These are phyloP conservation scores for Penicillium sp. DNA, from an alignment of 2,329 filamentous ascomycete genomes.

Conservation along the genomic window DNA sequence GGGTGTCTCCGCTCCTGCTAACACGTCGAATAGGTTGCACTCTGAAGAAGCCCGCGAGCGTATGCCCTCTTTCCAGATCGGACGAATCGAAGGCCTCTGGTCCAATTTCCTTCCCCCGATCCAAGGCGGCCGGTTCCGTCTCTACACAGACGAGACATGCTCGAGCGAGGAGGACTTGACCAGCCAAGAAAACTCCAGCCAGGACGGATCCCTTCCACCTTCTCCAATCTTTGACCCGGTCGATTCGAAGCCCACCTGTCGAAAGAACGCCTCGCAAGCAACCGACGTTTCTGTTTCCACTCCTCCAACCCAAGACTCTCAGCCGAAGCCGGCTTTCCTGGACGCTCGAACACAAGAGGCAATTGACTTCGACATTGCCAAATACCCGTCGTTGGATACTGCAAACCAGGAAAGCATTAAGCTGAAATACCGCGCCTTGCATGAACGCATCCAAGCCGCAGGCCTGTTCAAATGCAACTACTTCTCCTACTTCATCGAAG, in stretches of 20 bases:
- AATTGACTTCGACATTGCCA: conserved; percentile 71
- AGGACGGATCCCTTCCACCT: conserved; percentile 54
- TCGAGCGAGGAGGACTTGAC: conserved; percentile 38
- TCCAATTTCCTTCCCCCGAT: conserved; percentile 86
- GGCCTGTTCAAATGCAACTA: conserved; percentile 86
- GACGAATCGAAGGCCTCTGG: conserved; percentile 77
- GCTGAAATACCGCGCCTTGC: conserved; percentile 74
- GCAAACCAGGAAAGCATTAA: conserved; percentile 73
- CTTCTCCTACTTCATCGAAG: conserved; percentile 72
- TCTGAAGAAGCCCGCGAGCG: conserved; percentile 70
- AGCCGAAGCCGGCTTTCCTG: conserved; percentile 60
- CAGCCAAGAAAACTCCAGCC: conserved; percentile 44
- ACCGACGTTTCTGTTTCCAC: conserved; percentile 30
- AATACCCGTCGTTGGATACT: conserved; percentile 75
- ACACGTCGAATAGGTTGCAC: conserved; percentile 62
- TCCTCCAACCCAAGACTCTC: conserved; percentile 22
- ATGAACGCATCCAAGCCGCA: conserved; percentile 68
- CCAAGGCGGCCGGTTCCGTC: conserved; percentile 77
- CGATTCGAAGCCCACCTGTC: conserved; percentile 41
- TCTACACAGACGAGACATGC: conserved; percentile 47
- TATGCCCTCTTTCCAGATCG: conserved; percentile 83
- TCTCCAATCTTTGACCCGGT: conserved; percentile 60
- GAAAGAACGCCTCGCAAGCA: conserved; percentile 32
- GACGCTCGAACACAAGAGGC: conserved; percentile 72
- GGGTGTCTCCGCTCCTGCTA: not conserved